Percentiles rank a stretch among this genome's conserved stretches.
Conservation (phyloP, 2,329 filamentous ascomycete species). For the Diaporthe ampelina region DNA sequence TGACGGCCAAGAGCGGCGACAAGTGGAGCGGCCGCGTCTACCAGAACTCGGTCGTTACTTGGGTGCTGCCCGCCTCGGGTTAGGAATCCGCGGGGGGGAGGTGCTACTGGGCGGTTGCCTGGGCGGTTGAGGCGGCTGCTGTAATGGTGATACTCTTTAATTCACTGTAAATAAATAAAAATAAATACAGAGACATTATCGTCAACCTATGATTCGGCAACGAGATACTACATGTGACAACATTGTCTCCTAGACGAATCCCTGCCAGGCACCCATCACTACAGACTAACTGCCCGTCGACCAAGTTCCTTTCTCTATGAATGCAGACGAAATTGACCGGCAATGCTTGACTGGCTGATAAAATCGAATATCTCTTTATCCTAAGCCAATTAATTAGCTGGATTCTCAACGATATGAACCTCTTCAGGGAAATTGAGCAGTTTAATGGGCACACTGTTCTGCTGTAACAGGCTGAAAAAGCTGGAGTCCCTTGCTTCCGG, state of each 20-base stretch:
- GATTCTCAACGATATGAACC: conserved; percentile 80
- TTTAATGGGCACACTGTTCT: conserved; percentile 79
- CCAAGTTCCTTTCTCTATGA: neutral
- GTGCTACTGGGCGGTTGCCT: neutral
- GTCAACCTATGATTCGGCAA: neutral
- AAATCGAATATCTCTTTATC: conserved; percentile 87
- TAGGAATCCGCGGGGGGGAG: neutral
- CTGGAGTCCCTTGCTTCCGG: conserved; percentile 89
- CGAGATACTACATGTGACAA: too few species aligned
- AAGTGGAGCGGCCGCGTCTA: conserved; percentile 56
- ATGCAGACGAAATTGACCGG: conserved; percentile 44
- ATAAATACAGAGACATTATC: neutral
- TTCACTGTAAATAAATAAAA: conserved; percentile 6
- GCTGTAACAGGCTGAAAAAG: conserved; percentile 89
- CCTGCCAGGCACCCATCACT: neutral
- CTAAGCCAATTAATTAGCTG: conserved; percentile 92
- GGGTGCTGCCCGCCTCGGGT: conserved; percentile 51
- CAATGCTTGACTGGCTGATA: conserved; percentile 74
- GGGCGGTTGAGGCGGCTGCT: neutral
- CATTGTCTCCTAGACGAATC: neutral
- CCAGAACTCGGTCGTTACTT: conserved; percentile 54
- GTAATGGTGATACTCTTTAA: neutral
- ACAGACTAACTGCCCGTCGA: neutral
- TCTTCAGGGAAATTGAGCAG: conserved; percentile 86
- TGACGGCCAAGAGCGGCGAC: conserved; percentile 52